Percentiles rank a stretch among this genome's conserved stretches.
phyloP scores from a whole-genome alignment of 108 stramenopile species.

The Fistulifera pelliculosa region DNA sequence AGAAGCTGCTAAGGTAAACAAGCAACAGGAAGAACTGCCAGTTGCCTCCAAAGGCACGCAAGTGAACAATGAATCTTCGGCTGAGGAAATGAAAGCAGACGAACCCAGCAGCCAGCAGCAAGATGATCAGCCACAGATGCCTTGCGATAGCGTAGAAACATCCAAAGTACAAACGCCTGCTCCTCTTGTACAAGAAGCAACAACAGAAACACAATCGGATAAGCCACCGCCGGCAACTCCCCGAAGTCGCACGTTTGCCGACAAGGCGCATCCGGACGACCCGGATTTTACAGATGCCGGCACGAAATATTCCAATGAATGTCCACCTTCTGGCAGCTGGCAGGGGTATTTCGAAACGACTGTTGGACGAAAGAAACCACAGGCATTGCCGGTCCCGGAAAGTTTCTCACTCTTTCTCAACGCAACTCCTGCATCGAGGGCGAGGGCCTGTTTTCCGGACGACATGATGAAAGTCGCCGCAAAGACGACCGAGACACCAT shows the following conservation, averaged over 20 bases:
- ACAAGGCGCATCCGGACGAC: constrained; percentile 10
- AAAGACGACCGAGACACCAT: not conserved
- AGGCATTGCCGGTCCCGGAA: constrained; percentile 30
- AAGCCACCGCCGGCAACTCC: not conserved
- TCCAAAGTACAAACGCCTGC: not conserved
- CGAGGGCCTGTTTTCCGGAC: constrained; percentile 1
- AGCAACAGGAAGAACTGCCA: not conserved
- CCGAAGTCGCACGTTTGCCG: not conserved
- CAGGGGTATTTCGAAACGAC: constrained; percentile 74
- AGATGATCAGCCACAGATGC: not conserved
- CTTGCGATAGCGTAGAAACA: not conserved
- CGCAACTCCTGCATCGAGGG: constrained; percentile 33
- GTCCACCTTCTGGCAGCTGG: constrained; percentile 59
- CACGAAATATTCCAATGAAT: constrained; percentile 14
- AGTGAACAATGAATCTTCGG: not conserved
- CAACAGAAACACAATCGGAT: not conserved
- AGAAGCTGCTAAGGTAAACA: not conserved
- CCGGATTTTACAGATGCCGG: constrained; percentile 49
- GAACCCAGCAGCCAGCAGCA: not conserved
- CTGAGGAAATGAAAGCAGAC: not conserved
- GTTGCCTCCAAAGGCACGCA: not conserved
- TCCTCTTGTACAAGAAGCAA: not conserved
- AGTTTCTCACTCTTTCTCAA: constrained; percentile 69
- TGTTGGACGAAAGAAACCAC: not conserved
- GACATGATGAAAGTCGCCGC: not conserved